Evolutionary conservation across 306 rosid species (phyloP).

Genomic region (Gastrolobium bilobum): DNA sequence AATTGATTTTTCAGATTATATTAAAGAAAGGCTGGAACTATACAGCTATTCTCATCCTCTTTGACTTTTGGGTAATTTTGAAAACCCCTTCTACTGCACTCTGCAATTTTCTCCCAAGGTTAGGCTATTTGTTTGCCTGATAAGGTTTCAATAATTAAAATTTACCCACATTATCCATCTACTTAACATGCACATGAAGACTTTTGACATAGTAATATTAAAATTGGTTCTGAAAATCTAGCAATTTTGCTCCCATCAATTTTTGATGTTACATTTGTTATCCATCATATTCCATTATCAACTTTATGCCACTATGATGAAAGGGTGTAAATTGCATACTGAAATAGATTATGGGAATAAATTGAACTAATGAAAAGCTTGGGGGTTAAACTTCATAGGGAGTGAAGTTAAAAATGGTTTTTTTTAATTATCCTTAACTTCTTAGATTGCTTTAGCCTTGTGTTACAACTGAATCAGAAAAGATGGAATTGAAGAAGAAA

Average conservation of each 20-base stretch:
- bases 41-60: background rate
- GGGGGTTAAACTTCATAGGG: background rate
- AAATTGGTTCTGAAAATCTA: background rate
- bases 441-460: background rate
- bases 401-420: background rate
- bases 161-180: background rate
- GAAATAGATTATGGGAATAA: conserved; percentile 22
- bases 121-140: conserved; percentile 2
- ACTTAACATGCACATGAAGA: conserved; percentile 12
- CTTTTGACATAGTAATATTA: background rate
- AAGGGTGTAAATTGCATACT: background rate
- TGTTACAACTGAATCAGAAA: no score
- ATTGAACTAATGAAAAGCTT: background rate
- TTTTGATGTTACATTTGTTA: background rate
- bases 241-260: background rate
- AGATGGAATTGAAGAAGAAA: no score
- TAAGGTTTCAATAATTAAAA: background rate
- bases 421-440: background rate
- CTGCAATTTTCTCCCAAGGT: background rate
- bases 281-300: conserved; percentile 13
- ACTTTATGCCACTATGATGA: background rate
- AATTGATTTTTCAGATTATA: conserved; percentile 40
- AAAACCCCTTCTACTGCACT: background rate
- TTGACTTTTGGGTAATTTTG: conserved; percentile 25
- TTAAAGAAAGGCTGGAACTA: background rate